A percentile compares a stretch with the other conserved stretches of the same genome.
These are phyloP conservation scores for Phyllosticta paracitricarpa DNA, from an alignment of 2,329 filamentous ascomycete species.

Conservation along the genomic window DNA sequence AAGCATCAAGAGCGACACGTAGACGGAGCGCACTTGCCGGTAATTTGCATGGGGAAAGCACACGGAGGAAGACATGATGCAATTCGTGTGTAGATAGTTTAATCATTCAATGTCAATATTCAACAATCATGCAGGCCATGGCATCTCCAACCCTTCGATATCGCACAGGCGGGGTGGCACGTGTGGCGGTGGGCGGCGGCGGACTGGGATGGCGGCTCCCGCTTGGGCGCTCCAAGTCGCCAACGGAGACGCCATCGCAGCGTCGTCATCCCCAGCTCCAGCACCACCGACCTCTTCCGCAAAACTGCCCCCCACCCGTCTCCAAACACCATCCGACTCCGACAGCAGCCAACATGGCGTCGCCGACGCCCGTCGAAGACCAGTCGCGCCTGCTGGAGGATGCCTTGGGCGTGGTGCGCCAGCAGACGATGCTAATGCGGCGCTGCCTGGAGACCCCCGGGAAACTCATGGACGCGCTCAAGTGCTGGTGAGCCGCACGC, in stretches of 20 bases:
- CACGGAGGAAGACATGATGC: background rate
- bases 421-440: slow-evolving; percentile 95
- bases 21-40: background rate
- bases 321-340: slow-evolving; percentile 35
- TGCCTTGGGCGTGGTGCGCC: slow-evolving; percentile 89
- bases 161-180: background rate
- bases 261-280: background rate
- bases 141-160: background rate
- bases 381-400: slow-evolving; percentile 90
- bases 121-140: background rate
- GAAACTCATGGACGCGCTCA: slow-evolving; percentile 98
- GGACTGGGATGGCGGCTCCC: background rate
- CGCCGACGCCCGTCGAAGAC: slow-evolving; percentile 42
- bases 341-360: slow-evolving; percentile 38
- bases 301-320: slow-evolving; percentile 7
- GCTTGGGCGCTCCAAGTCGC: slow-evolving; percentile 8
- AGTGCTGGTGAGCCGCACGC: slow-evolving; percentile 70
- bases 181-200: background rate
- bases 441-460: slow-evolving; percentile 94
- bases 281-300: slow-evolving; percentile 4
- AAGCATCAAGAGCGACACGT: background rate
- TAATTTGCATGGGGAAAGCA: background rate
- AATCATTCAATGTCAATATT: background rate
- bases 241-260: slow-evolving; percentile 8
- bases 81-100: background rate